Conservation (phyloP, 108 stramenopile genomes). For the Epipyxis sp. region DNA sequence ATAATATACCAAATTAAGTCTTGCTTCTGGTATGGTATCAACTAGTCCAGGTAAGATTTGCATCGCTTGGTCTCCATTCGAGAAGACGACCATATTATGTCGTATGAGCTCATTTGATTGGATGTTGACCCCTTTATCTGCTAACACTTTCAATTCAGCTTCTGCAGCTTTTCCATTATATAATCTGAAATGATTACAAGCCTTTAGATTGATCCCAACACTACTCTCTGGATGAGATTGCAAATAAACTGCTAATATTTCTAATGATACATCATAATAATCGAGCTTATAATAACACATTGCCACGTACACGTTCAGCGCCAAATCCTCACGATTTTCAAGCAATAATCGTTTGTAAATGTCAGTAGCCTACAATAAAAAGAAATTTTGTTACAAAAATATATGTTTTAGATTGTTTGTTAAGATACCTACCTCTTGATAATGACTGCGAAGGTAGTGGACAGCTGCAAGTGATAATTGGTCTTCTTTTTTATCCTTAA, state of each 20-base stretch:
- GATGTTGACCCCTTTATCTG: constrained; percentile 50
- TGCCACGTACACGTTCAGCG: constrained; percentile 77
- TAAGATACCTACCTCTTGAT: constrained; percentile 62
- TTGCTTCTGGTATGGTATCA: constrained; percentile 70
- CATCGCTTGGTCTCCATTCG: constrained; percentile 64
- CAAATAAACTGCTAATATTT: constrained; percentile 71
- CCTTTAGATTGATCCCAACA: constrained; percentile 75
- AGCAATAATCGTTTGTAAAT: constrained; percentile 70
- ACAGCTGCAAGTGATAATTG: constrained; percentile 73
- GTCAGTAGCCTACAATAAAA: constrained; percentile 64
- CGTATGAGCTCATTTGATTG: constrained; percentile 64
- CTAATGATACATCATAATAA: constrained; percentile 72
- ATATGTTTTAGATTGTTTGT: too few relatives aligned
- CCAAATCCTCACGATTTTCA: constrained; percentile 68
- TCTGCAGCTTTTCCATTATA: constrained; percentile 76
- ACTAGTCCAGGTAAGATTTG: constrained; percentile 65
- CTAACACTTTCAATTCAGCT: constrained; percentile 64
- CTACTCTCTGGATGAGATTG: constrained; percentile 60
- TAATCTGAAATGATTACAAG: constrained; percentile 74
- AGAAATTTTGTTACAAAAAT: neutral
- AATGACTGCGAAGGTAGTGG: constrained; percentile 69
- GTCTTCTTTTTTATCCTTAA: constrained; percentile 67
- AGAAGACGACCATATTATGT: constrained; percentile 74
- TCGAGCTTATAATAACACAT: constrained; percentile 83
- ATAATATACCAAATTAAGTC: constrained; percentile 67